Base-by-base conservation (phyloP, 2,329 filamentous ascomycete species). In the Exophiala sp. region DNA sequence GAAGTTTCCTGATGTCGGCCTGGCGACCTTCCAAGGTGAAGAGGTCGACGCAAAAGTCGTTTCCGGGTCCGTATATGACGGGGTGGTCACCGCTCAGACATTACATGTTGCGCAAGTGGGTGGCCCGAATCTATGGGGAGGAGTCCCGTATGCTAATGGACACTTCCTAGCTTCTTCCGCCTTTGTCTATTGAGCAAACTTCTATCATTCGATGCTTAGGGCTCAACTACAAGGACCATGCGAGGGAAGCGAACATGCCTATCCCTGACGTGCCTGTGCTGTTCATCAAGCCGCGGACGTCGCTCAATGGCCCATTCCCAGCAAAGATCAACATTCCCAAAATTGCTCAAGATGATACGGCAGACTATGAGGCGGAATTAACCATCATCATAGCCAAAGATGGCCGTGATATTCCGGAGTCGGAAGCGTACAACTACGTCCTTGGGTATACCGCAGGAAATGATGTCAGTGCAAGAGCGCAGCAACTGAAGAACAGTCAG, bases 141-240 rank as follows among this genome's bases (percentile, higher is more conserved):
- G n/a, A n/a, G n/a, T n/a, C n/a, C n/a, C n/a, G n/a, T n/a, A n/a
- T n/a, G n/a, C n/a, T n/a, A n/a, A n/a, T n/a, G n/a, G n/a, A n/a
- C 24, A 6, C 24, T 27, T 27, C 10, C 24, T 10, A 27, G 24
- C 24, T 27, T 10, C 24, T 27, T n/a, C 13, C 32, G 16, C 27
- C n/a, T 52, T 35, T 50, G 90, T 64, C 67, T 85, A 89, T 2
- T 38, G 16, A 46, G 11, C 39, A 51, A 22, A 32, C 27, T 13
- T 42, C 47, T 9, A 42, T 46, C 9, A 69, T 73, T 39, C 67
- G 70, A n/a, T 73, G 70, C 58, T 56, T 73, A 29, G 71, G 71
- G 6, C 66, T 73, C 39, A 74, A 73, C 63, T 72, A 72, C 57
- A 55, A 56, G 21, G 63, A 70, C 51, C 68, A 69, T 46, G 68